A percentile compares a stretch with the other conserved stretches of the same genome.
phyloP scores from a whole-genome alignment of 2,329 filamentous ascomycete genomes.

The Didymosphaeria variabile region DNA sequence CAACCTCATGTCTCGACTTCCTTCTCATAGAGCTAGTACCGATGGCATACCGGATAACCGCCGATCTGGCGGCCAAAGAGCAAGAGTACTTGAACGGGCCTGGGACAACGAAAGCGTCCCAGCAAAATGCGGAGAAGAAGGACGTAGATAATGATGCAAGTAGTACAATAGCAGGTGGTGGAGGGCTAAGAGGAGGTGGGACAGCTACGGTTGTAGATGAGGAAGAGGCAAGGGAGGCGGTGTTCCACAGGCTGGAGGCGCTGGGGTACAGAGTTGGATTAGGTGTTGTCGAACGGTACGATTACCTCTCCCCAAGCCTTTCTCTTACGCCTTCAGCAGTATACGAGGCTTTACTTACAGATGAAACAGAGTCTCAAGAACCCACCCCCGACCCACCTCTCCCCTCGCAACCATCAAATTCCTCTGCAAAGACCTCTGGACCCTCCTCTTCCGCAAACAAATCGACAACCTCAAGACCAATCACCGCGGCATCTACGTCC shows the following conservation, averaged over 20 bases:
- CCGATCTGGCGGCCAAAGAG: constrained; percentile 69
- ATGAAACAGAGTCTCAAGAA: constrained; percentile 74
- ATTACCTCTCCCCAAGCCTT: not conserved
- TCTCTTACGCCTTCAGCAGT: not conserved
- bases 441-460: constrained; percentile 91
- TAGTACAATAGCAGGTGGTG: constrained; percentile 37
- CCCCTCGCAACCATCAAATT: constrained; percentile 98
- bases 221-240: constrained; percentile 83
- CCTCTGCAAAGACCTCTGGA: constrained; percentile 98
- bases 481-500: constrained; percentile 92
- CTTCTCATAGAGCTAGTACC: constrained; percentile 97
- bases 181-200: constrained; percentile 25
- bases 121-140: constrained; percentile 23
- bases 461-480: constrained; percentile 99
- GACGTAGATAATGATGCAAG: constrained; percentile 34
- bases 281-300: constrained; percentile 86
- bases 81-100: constrained; percentile 48
- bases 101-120: constrained; percentile 23
- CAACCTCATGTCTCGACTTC: constrained; percentile 88
- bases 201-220: constrained; percentile 64
- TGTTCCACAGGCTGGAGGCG: constrained; percentile 83
- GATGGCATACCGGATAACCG: constrained; percentile 85
- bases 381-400: constrained; percentile 87
- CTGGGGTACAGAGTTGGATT: constrained; percentile 92
- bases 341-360: constrained; percentile 1